Conservation (phyloP, 306 rosid species). For the Pterocarpus macrocarpus region DNA sequence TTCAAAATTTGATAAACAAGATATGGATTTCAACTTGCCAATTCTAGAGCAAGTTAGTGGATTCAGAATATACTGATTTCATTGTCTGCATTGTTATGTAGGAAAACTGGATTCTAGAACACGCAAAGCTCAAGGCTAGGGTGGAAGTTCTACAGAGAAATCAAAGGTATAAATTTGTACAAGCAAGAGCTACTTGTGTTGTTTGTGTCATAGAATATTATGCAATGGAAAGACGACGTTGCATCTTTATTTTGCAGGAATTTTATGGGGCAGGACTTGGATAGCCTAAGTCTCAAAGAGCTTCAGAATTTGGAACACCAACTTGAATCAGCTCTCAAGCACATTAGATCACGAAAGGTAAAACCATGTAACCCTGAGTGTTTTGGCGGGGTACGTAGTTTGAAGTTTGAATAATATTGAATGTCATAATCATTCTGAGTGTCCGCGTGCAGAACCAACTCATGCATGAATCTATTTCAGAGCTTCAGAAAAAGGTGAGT, state of each 20-base stretch:
- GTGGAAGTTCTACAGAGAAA: constrained; percentile 75
- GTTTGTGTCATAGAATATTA: background rate
- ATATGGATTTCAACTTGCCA: background rate
- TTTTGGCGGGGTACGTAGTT: constrained; percentile 1
- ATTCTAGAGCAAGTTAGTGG: background rate
- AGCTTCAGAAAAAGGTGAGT: constrained; percentile 81
- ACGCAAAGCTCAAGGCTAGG: constrained; percentile 87
- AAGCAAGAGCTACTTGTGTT: background rate
- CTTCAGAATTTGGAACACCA: constrained; percentile 91
- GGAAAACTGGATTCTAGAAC: constrained; percentile 85
- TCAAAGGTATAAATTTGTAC: constrained; percentile 56
- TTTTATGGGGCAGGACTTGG: constrained; percentile 82
- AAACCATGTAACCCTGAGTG: background rate
- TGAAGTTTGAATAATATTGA: background rate
- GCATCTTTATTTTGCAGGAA: constrained; percentile 60
- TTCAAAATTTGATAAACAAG: background rate
- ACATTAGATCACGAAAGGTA: constrained; percentile 81
- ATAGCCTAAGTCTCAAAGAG: constrained; percentile 67
- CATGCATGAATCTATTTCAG: constrained; percentile 84
- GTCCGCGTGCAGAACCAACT: constrained; percentile 72
- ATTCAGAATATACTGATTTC: constrained; percentile 8
- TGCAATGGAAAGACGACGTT: background rate
- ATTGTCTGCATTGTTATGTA: constrained; percentile 27
- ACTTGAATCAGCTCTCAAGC: constrained; percentile 84
- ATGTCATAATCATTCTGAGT: background rate